These are phyloP conservation scores for Hyparrhenia diplandra DNA, from an alignment of 176 grass and related monocot genomes.

Conservation along the genomic window DNA sequence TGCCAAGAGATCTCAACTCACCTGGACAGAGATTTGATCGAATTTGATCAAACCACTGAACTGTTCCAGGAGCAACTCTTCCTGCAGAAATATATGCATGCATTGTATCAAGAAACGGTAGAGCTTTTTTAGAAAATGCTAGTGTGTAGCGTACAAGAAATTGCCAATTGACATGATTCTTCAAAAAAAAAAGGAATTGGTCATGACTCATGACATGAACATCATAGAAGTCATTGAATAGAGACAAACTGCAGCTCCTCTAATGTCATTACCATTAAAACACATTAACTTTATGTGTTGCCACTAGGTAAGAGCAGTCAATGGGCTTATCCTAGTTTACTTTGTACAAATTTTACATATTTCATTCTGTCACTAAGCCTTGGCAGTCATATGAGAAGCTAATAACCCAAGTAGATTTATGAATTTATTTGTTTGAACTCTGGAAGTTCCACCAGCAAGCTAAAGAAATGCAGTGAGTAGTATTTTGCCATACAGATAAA, in stretches of 20 bases:
- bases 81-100: conserved; percentile 51
- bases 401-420: no score
- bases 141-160: neutral
- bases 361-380: neutral
- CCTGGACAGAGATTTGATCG: conserved; percentile 79
- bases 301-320: neutral
- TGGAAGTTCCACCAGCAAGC: no score
- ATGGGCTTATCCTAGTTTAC: neutral
- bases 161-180: no score
- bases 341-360: neutral
- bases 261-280: neutral
- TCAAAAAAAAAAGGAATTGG: conserved; percentile 8
- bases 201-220: neutral
- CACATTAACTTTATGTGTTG: neutral
- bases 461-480: no score
- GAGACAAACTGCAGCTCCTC: neutral
- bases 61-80: conserved; percentile 90
- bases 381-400: neutral
- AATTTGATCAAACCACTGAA: conserved; percentile 81
- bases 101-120: conserved; percentile 8
- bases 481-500: no score
- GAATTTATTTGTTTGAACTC: no score
- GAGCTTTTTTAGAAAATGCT: neutral
- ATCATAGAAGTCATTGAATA: neutral
- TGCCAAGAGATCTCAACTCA: conserved; percentile 23